Base-by-base conservation (phyloP, 2,329 filamentous ascomycete species). In the Fusarium pseudoanthophilum region DNA sequence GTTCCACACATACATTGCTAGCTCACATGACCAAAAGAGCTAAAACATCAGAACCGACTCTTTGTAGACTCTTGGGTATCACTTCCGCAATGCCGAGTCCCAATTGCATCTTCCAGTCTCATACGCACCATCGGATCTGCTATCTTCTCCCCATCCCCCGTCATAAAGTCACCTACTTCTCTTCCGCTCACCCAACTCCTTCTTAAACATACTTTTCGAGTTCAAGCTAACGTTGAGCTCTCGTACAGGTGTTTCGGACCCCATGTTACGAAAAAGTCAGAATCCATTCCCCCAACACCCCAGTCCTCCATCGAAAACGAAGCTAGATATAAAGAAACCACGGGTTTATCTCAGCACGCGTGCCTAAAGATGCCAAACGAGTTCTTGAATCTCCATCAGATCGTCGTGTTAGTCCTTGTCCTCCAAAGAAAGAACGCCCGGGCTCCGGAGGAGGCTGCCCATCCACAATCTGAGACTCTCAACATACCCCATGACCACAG, bases 391-490 rank as follows among this genome's bases (percentile, higher is more conserved):
- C 2, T 11, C 18, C 5, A 20, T 52, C 11, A 26, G 7, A 11
- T 26, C 13, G 0, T 21, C n/a, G 18, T 36, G 6, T 16, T 7
- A 4, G 18, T 0, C 20, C 7, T 40, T 18, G 5, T 0, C 0
- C 11, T 20, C 11, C 11, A 11, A 40, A 14, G 15, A 2, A n/a
- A 39, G 24, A 55, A 14, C 5, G 11, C 4, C 2, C 11, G 4
- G 20, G 11, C 20, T 28, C 4, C 0, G 6, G 20, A 18, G 20
- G 7, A 21, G 16, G 5, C 20, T 55, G 14, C 5, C 5, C 7
- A n/a, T 28, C 34, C 24, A n/a, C 18, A 7, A 55, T 5, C 10
- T 9, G 9, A 21, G 24, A 10, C 21, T 52, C 32, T 36, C 4
- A 21, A 26, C 9, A 11, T 8, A 4, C 4, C 18, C 9, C 4